Evolutionary conservation across 73 alveolate genomes (phyloP).

Genomic region (Paramecium sexaurelia): DNA sequence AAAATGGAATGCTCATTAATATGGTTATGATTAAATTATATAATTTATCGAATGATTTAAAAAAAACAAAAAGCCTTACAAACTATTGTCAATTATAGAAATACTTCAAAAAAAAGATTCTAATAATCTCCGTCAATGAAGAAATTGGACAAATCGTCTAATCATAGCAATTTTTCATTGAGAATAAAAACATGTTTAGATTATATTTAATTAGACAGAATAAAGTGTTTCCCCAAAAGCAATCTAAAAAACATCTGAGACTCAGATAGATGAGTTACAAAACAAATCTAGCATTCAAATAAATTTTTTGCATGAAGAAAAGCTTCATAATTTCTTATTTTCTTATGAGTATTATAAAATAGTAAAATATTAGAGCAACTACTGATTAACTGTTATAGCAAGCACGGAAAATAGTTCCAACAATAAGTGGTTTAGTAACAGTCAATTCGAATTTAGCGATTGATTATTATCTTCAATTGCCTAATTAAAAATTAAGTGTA

Average conservation of each 20-base stretch:
- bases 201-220: background rate
- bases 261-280: background rate
- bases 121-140: background rate
- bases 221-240: constrained; percentile 17
- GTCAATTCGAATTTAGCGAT: constrained; percentile 21
- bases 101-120: background rate
- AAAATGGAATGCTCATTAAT: too few relatives aligned
- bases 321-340: background rate
- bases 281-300: background rate
- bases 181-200: constrained; percentile 30
- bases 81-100: background rate
- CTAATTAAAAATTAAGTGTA: constrained; percentile 15
- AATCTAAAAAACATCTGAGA: background rate
- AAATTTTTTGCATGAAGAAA: background rate
- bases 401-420: background rate
- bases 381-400: background rate
- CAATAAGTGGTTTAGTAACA: background rate
- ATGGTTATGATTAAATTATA: too few relatives aligned
- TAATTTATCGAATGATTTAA: background rate
- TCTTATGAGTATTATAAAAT: background rate
- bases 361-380: background rate
- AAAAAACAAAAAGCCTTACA: background rate
- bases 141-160: background rate
- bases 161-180: background rate
- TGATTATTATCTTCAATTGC: constrained; percentile 55